Base-by-base conservation (phyloP, 345 rosid species). In the Salix viminalis region DNA sequence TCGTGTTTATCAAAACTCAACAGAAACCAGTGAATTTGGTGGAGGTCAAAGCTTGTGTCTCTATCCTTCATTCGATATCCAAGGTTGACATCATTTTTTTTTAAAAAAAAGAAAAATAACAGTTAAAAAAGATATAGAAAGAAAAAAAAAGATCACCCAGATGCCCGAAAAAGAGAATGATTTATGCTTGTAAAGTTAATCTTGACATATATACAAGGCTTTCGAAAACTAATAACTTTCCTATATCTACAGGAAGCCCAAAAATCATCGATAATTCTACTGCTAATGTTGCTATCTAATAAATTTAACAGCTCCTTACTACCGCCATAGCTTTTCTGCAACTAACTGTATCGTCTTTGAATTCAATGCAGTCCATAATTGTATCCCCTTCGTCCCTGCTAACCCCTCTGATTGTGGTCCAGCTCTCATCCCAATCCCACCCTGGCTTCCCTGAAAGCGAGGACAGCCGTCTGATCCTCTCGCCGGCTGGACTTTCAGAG, bases 391-490 rank as follows among this genome's bases (percentile, higher is more conserved):
- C 69, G 5, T 23, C 30, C 18, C 71, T 21, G 14, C 30, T 71
- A 48, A 11, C 32, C 70, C 46, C 83, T 71, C 96, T 89, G 1
- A 91, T 76, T n/a, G 87, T 77, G 78, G 88, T 81, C 96, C 96
- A 93, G 65, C 78, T 81, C 62, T 80, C 86, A 77, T 83, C 93
- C 77, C 72, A 58, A 12, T 28, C 73, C 94, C 90, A 87, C 15
- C 75, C 78, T 81, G 90, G 81, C 24, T 64, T 85, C 66, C 68
- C 74, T 15, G 71, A 14, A 41, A 37, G 69, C 72, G 11, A n/a
- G n/a, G 82, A 74, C 81, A 91, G 66, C 86, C 75, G 73, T 65
- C 83, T 70, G 84, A 93, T 88, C 79, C 93, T 90, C 68, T 83
- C 89, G 30, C 79, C 54, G 39, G 77, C 82, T 36, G 82, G 73